Evolutionary conservation across 1,284 basidiomycete genomes (phyloP).

Genomic region (Coniferiporia sulphurascens): DNA sequence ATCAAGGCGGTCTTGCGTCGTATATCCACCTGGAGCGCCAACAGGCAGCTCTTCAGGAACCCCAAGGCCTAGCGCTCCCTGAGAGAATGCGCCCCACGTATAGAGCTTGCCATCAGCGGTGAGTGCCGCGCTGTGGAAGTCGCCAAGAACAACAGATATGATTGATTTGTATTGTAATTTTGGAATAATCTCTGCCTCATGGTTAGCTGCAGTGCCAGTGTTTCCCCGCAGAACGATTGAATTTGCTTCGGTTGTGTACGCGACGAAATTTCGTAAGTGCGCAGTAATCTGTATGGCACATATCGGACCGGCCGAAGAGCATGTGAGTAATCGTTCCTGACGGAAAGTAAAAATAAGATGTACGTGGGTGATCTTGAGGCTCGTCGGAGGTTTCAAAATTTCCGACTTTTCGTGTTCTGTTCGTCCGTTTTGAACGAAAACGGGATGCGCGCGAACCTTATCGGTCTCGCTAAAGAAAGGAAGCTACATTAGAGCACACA

Average conservation of each 20-base stretch:
- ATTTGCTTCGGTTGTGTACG: constrained; percentile 67
- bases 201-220: constrained; percentile 36
- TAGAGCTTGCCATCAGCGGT: constrained; percentile 72
- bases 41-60: constrained; percentile 48
- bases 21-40: constrained; percentile 61
- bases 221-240: constrained; percentile 66
- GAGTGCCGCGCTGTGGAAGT: constrained; percentile 86
- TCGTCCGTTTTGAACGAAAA: constrained; percentile 33
- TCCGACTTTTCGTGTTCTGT: constrained; percentile 19
- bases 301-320: constrained; percentile 9
- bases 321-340: not conserved
- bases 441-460: constrained; percentile 40
- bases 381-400: constrained; percentile 35
- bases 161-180: constrained; percentile 67
- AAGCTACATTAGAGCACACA: constrained; percentile 36
- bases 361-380: constrained; percentile 69
- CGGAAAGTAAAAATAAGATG: constrained; percentile 24
- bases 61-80: constrained; percentile 81
- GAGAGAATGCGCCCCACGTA: constrained; percentile 79
- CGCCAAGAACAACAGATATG: constrained; percentile 83
- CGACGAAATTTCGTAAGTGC: constrained; percentile 74
- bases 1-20: constrained; percentile 32
- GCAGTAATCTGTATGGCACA: constrained; percentile 68
- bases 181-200: constrained; percentile 57
- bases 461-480: constrained; percentile 63